phyloP scores from a whole-genome alignment of 441 rosid genomes.

The Bruguiera hainesii region DNA sequence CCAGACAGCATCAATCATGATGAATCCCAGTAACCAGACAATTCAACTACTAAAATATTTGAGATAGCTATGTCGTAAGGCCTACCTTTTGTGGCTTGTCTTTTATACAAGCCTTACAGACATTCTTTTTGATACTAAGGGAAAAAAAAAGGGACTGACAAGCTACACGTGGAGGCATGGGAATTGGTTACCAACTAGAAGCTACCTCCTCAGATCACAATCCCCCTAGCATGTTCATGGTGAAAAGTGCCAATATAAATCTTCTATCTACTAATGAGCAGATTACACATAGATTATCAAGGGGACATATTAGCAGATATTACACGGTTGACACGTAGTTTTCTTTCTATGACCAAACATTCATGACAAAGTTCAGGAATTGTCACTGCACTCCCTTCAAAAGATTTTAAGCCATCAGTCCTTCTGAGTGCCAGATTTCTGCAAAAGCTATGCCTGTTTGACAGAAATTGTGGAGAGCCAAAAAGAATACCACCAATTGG shows the following conservation, averaged over 20 bases:
- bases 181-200: background rate
- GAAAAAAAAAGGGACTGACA: slow-evolving; percentile 4
- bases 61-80: background rate
- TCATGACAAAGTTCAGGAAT: background rate
- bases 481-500: slow-evolving; percentile 8
- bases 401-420: slow-evolving; percentile 4
- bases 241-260: background rate
- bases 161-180: slow-evolving; percentile 1
- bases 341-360: too few species aligned
- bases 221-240: background rate
- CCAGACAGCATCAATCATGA: background rate
- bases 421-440: slow-evolving; percentile 13
- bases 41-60: background rate
- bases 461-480: slow-evolving; percentile 16
- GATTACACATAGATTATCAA: background rate
- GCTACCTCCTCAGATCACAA: background rate
- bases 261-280: background rate
- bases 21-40: background rate
- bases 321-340: background rate
- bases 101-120: slow-evolving; percentile 3
- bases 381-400: background rate
- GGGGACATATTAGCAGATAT: background rate
- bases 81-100: slow-evolving; percentile 5
- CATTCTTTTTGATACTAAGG: background rate
- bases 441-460: slow-evolving; percentile 14